A percentile compares a stretch with the other conserved stretches of the same genome.
phyloP scores from a whole-genome alignment of 2,329 filamentous ascomycete species.

The Tolypocladium ovalisporum region DNA sequence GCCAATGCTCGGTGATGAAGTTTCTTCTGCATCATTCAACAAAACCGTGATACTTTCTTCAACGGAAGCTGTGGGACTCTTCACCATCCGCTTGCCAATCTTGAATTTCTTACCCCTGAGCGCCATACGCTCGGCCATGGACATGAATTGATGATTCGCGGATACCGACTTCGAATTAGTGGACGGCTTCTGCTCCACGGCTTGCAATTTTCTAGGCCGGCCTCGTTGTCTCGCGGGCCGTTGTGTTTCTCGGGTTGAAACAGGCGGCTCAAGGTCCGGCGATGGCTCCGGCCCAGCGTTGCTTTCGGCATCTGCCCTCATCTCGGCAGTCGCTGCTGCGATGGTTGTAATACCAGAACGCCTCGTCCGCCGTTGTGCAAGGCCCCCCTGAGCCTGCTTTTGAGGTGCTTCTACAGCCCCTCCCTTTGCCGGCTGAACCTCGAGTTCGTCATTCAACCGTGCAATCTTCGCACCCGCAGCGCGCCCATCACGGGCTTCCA shows the following conservation, averaged over 20 bases:
- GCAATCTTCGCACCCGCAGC: background rate
- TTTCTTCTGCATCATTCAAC: background rate
- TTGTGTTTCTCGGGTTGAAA: background rate
- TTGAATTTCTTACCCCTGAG: conserved; percentile 42
- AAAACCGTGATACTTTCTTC: background rate
- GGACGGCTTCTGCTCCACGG: conserved; percentile 1
- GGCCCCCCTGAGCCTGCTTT: background rate
- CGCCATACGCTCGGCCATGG: conserved; percentile 47
- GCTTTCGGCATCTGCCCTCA: background rate
- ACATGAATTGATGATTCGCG: conserved; percentile 29
- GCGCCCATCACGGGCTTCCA: background rate
- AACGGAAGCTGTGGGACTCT: background rate
- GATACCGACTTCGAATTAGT: conserved; percentile 4
- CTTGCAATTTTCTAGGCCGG: conserved; percentile 13
- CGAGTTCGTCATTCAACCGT: conserved; percentile 8
- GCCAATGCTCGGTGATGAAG: background rate
- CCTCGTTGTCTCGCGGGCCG: conserved; percentile 2
- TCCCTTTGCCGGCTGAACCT: conserved; percentile 9
- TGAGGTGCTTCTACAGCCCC: conserved; percentile 2
- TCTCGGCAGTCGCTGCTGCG: conserved; percentile 6
- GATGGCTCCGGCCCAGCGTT: background rate
- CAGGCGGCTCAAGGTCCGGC: background rate
- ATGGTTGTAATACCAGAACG: conserved; percentile 15
- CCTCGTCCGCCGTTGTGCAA: conserved; percentile 12
- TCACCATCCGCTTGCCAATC: conserved; percentile 28